phyloP scores from a whole-genome alignment of 1,284 basidiomycete genomes.

The Leucoagaricus sp. region DNA sequence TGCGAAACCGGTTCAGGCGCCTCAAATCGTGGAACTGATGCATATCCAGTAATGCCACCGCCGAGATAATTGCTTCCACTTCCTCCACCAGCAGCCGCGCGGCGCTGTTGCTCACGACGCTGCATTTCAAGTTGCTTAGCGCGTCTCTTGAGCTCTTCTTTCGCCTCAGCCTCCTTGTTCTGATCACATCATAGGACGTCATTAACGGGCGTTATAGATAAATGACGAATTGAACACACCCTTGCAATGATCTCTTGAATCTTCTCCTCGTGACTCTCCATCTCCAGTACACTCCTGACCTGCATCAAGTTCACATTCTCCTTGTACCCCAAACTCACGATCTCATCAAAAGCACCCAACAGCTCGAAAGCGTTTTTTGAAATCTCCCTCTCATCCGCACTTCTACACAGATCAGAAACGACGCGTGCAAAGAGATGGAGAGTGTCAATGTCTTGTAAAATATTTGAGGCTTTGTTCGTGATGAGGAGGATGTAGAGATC shows the following conservation, averaged over 20 bases:
- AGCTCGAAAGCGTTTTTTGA: conserved; percentile 93
- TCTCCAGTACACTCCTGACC: conserved; percentile 91
- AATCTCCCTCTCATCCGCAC: conserved; percentile 89
- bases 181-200: conserved; percentile 28
- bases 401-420: conserved; percentile 90
- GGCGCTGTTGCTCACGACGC: conserved; percentile 87
- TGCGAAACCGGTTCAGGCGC: conserved; percentile 47
- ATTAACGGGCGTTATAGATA: background rate
- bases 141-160: conserved; percentile 97
- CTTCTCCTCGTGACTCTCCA: conserved; percentile 99
- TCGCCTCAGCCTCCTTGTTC: conserved; percentile 99
- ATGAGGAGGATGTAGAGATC: conserved; percentile 98
- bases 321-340: conserved; percentile 92
- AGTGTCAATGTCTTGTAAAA: conserved; percentile 97
- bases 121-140: conserved; percentile 99
- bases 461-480: conserved; percentile 98
- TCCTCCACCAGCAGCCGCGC: conserved; percentile 51
- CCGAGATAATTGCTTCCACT: conserved; percentile 60
- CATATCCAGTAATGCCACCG: conserved; percentile 67
- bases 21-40: conserved; percentile 69
- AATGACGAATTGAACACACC: conserved; percentile 43
- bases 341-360: conserved; percentile 95
- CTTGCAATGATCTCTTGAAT: conserved; percentile 99
- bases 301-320: conserved; percentile 93
- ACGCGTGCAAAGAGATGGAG: conserved; percentile 93